Evolutionary conservation across 257 asterid species (phyloP), one percentile per base, ranked within the genome.

Genomic region (Striga asiatica): DNA sequence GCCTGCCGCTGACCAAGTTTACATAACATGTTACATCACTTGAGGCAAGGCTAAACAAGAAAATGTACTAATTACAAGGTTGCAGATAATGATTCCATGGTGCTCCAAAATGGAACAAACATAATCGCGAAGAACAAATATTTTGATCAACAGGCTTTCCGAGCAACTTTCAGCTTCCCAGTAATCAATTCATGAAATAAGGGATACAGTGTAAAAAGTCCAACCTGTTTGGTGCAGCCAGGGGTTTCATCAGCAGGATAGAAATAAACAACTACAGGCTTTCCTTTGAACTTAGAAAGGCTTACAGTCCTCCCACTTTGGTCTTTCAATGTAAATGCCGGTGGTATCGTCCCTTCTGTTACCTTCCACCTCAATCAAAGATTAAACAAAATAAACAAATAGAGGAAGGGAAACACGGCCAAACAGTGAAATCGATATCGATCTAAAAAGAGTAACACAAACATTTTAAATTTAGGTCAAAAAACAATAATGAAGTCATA

Each of bases 161-260:
- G 1, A 34, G n/a, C n/a, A n/a, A n/a, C n/a, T n/a, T n/a, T n/a
- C n/a, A n/a, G n/a, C n/a, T n/a, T n/a, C n/a, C n/a, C n/a, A n/a
- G n/a, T n/a, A n/a, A n/a, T n/a, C n/a, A n/a, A n/a, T n/a, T n/a
- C n/a, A n/a, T n/a, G n/a, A n/a, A n/a, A n/a, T n/a, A n/a, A n/a
- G n/a, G n/a, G n/a, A n/a, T n/a, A n/a, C n/a, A n/a, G n/a, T n/a
- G n/a, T n/a, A n/a, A n/a, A n/a, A n/a, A n/a, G n/a, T 9, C 2
- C 12, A 58, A 92, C 98, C 94, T 92, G 95, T 63, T 88, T 92
- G 67, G 97, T 92, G 69, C 99, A 92, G 21, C 99, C 95, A 45
- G 97, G 66, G 85, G 48, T 71, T 69, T 84, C 99, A 70, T 92
- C 99, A 62, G 91, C 99, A 66, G 97, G 99, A 74, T 92, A 92